Percentiles rank a stretch among this genome's conserved stretches.
These are phyloP conservation scores for Haematococcus sp. DNA, from an alignment of 139 green algal genomes.

Conservation along the genomic window DNA sequence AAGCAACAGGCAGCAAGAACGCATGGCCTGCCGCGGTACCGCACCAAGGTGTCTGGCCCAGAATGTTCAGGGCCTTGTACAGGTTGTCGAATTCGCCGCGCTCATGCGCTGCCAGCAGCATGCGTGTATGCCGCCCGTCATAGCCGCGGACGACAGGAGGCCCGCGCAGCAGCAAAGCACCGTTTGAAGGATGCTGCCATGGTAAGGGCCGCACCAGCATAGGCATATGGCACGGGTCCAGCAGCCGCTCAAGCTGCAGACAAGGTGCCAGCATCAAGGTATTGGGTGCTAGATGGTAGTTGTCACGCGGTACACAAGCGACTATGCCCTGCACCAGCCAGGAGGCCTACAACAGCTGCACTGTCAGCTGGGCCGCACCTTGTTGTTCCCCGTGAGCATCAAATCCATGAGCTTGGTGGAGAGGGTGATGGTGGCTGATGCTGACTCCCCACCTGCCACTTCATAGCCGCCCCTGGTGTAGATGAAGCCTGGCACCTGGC, in stretches of 20 bases:
- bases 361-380: background rate
- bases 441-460: background rate
- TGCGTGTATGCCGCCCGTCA: slow-evolving; percentile 17
- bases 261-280: too few species aligned
- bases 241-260: background rate
- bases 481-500: too few species aligned
- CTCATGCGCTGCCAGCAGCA: slow-evolving; percentile 18
- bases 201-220: slow-evolving; percentile 59
- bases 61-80: slow-evolving; percentile 78
- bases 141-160: slow-evolving; percentile 4
- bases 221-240: background rate
- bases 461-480: background rate
- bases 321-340: background rate
- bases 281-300: background rate
- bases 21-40: too few species aligned
- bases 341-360: too few species aligned
- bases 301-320: background rate
- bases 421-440: background rate
- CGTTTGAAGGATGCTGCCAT: slow-evolving; percentile 57
- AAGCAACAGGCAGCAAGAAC: too few species aligned
- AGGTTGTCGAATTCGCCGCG: slow-evolving; percentile 38
- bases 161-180: slow-evolving; percentile 54
- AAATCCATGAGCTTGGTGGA: background rate
- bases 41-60: slow-evolving; percentile 70
- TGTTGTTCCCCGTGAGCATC: background rate